phyloP scores from a whole-genome alignment of 352 stramenopile species.

The Phytophthora ohioensis region DNA sequence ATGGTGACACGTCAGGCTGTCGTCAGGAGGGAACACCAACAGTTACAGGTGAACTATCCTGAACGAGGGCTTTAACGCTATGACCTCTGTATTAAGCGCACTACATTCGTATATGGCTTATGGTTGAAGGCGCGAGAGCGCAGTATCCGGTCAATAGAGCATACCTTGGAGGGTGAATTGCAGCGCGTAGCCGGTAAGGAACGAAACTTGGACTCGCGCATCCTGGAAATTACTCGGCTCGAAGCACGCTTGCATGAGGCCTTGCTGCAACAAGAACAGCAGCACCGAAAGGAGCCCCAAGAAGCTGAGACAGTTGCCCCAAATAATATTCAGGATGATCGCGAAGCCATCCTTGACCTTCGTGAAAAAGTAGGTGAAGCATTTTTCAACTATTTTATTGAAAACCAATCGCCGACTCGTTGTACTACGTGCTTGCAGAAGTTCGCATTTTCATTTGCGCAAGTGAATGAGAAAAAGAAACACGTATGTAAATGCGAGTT shows the following conservation, averaged over 20 bases:
- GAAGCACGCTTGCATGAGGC: slow-evolving; percentile 59
- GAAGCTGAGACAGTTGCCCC: neutral
- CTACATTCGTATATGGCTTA: neutral
- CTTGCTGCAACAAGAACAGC: slow-evolving; percentile 27
- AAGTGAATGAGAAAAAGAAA: slow-evolving; percentile 37
- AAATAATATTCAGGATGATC: slow-evolving; percentile 25
- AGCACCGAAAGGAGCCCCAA: slow-evolving; percentile 3
- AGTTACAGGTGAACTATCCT: slow-evolving; percentile 38
- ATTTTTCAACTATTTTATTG: neutral
- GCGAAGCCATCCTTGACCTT: slow-evolving; percentile 32
- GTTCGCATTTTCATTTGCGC: slow-evolving; percentile 18
- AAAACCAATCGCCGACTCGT: neutral
- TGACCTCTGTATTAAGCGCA: neutral
- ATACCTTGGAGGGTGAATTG: slow-evolving; percentile 42
- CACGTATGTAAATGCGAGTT: slow-evolving; percentile 32
- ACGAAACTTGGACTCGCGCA: slow-evolving; percentile 41
- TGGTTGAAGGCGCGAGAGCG: slow-evolving; percentile 46
- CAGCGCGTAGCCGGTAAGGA: slow-evolving; percentile 48
- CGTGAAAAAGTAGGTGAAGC: slow-evolving; percentile 42
- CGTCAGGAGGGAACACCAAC: slow-evolving; percentile 44
- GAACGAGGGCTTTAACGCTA: neutral
- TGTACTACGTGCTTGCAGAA: slow-evolving; percentile 26
- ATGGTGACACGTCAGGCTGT: slow-evolving; percentile 17
- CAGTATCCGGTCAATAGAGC: slow-evolving; percentile 40
- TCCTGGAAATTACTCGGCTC: slow-evolving; percentile 51